A percentile compares a stretch with the other conserved stretches of the same genome.
Conservation (phyloP, 2,329 filamentous ascomycete species). For the Podosphaera fusca region DNA sequence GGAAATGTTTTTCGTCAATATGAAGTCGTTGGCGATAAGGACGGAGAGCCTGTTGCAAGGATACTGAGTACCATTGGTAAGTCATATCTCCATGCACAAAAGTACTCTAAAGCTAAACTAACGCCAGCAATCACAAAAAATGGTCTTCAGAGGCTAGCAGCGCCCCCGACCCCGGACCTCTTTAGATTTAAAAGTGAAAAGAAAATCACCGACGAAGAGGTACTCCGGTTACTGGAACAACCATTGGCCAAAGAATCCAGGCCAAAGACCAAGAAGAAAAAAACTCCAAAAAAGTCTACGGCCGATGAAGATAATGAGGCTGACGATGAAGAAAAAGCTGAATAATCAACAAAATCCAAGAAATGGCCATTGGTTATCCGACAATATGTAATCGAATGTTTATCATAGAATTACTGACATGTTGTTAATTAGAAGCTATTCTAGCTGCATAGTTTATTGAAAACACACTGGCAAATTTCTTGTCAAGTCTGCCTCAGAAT, state of each 20-base stretch:
- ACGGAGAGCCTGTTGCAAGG: slow-evolving; percentile 61
- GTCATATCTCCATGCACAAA: slow-evolving; percentile 18
- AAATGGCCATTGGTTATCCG: not conserved
- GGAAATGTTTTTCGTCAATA: slow-evolving; percentile 85
- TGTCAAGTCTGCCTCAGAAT: too few relatives aligned
- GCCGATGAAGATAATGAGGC: slow-evolving; percentile 14
- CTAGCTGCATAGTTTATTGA: too few relatives aligned
- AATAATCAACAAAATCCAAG: slow-evolving; percentile 1
- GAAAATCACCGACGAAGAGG: slow-evolving; percentile 91
- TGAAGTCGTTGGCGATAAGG: slow-evolving; percentile 87
- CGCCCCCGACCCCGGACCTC: slow-evolving; percentile 51
- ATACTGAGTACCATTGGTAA: slow-evolving; percentile 82
- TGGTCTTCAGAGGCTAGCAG: slow-evolving; percentile 67
- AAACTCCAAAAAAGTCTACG: slow-evolving; percentile 27
- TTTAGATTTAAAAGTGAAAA: slow-evolving; percentile 81
- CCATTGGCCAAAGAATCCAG: slow-evolving; percentile 71
- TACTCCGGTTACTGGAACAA: slow-evolving; percentile 82
- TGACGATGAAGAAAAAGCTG: slow-evolving; percentile 18
- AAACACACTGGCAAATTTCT: too few relatives aligned
- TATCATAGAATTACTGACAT: too few relatives aligned
- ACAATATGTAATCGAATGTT: too few relatives aligned
- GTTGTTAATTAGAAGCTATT: too few relatives aligned
- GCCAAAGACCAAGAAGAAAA: slow-evolving; percentile 66
- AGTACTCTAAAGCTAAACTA: not conserved
- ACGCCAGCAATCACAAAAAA: slow-evolving; percentile 82